Base-by-base conservation (phyloP, 129 eudicot genomes). In the Artemisia annua region DNA sequence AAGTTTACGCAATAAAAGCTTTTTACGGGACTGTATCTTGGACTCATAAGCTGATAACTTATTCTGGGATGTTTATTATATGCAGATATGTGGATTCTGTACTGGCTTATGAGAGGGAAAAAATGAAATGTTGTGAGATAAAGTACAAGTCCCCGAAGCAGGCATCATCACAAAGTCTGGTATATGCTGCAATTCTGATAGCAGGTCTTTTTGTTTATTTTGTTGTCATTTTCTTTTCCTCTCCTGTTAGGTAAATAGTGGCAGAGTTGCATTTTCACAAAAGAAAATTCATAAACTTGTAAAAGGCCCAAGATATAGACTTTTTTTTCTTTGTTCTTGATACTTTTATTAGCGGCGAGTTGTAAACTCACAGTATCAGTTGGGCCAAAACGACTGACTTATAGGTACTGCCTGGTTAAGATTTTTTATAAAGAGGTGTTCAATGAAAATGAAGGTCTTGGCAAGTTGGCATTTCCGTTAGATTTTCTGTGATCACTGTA, bases 201-300 rank as follows among this genome's bases (percentile, higher is more conserved):
- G 99, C 99, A 14, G 98, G 97, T 56, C 80, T 94, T 70, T 81
- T 94, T 71, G 99, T 94, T 58, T 94, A 94, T 82, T 88, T 94
- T 74, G 71, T 82, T 46, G 99, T 94, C 15, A 94, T 94, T 56
- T 94, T 88, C 94, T 90, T 94, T 73, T 87, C 99, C 18, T 84
- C 96, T 55, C 91, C 99, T 14, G 97, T 79, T 14, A 92, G 96
- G 80, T 92, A 77, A 85, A 35, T 43, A 18, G 30, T 63, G 20
- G 17, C 28, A 5, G 16, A 61, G 19, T 74, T 11, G 48, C 35
- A 52, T 22, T 51, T 35, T 52, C n/a, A 53, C 35, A 24, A 3
- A 7, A 0, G 14, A 4, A 39, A 39, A 49, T 57, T 63, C 24
- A 46, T 7, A n/a, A 57, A 51, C 51, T 67, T 61, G 67, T 62